Percentiles rank a stretch among this genome's conserved stretches.
Conservation (phyloP, 73 alveolate species). For the Breviolum minutum region DNA sequence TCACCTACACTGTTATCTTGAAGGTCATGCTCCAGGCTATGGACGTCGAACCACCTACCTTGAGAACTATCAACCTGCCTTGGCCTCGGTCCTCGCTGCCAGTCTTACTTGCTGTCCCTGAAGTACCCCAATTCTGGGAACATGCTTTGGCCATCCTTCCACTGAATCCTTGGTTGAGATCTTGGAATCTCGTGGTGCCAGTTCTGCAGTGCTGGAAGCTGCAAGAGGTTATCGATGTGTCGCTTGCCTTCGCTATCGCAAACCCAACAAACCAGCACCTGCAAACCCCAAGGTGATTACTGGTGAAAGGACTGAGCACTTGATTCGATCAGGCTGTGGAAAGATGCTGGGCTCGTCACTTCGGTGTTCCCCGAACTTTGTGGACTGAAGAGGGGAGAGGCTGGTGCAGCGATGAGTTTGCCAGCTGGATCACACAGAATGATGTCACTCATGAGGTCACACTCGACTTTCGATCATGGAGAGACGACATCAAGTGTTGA, state of each 20-base stretch:
- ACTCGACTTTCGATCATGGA: background rate
- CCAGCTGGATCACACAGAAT: background rate
- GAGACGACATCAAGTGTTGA: background rate
- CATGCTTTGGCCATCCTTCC: background rate
- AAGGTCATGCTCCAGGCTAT: background rate
- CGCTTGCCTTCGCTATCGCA: background rate
- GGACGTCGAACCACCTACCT: background rate
- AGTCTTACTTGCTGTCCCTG: background rate
- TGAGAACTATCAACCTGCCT: background rate
- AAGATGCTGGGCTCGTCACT: background rate
- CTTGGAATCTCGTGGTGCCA: background rate
- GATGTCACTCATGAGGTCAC: background rate
- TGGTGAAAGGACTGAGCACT: background rate
- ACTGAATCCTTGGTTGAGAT: slow-evolving; percentile 18
- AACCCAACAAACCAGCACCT: background rate
- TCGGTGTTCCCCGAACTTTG: background rate
- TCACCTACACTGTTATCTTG: background rate
- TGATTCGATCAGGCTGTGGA: background rate
- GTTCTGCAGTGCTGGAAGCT: background rate
- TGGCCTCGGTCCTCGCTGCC: background rate
- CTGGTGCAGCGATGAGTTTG: background rate
- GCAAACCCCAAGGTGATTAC: background rate
- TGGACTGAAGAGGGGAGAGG: background rate
- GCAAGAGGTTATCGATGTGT: background rate
- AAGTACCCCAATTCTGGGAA: background rate